These are phyloP conservation scores for Thymus mandschuricus DNA, from an alignment of 257 asterid genomes.

Conservation along the genomic window DNA sequence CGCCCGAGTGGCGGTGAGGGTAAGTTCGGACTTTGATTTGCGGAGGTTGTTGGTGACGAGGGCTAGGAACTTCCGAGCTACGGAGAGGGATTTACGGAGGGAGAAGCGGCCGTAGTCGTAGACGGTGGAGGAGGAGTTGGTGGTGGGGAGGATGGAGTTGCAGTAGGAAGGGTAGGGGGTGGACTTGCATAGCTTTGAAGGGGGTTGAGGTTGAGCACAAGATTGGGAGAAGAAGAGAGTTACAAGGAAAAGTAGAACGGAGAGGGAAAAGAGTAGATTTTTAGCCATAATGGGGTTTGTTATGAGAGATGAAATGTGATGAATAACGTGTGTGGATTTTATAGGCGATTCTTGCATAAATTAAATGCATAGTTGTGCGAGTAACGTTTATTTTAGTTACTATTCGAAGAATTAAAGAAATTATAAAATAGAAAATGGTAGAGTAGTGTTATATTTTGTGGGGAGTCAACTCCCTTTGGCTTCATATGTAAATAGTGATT, in stretches of 20 bases:
- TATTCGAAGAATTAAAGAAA: not conserved
- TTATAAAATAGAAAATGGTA: too few species aligned
- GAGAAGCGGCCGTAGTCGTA: slow-evolving; percentile 66
- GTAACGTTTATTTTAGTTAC: not conserved
- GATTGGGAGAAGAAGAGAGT: slow-evolving; percentile 19
- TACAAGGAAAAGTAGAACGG: slow-evolving; percentile 13
- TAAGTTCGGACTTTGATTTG: slow-evolving; percentile 32
- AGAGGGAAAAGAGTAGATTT: slow-evolving; percentile 8
- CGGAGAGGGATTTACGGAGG: slow-evolving; percentile 51
- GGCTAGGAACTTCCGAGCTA: slow-evolving; percentile 50
- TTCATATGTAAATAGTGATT: not conserved
- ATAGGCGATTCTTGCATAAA: slow-evolving; percentile 27
- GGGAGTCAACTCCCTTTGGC: slow-evolving; percentile 41
- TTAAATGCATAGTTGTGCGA: slow-evolving; percentile 6
- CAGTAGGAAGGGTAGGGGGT: slow-evolving; percentile 66
- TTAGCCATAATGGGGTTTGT: slow-evolving; percentile 30
- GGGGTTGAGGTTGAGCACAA: slow-evolving; percentile 29
- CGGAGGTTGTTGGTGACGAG: slow-evolving; percentile 48
- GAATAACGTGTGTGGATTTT: slow-evolving; percentile 21
- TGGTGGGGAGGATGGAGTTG: slow-evolving; percentile 47
- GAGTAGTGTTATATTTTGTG: not conserved
- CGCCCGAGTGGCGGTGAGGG: slow-evolving; percentile 55
- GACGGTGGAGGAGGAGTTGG: slow-evolving; percentile 54
- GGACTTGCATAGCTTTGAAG: slow-evolving; percentile 50
- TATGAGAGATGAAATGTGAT: too few species aligned